Evolutionary conservation across 2,329 filamentous ascomycete species (phyloP).

Genomic region (Ophiostoma tasmaniense): DNA sequence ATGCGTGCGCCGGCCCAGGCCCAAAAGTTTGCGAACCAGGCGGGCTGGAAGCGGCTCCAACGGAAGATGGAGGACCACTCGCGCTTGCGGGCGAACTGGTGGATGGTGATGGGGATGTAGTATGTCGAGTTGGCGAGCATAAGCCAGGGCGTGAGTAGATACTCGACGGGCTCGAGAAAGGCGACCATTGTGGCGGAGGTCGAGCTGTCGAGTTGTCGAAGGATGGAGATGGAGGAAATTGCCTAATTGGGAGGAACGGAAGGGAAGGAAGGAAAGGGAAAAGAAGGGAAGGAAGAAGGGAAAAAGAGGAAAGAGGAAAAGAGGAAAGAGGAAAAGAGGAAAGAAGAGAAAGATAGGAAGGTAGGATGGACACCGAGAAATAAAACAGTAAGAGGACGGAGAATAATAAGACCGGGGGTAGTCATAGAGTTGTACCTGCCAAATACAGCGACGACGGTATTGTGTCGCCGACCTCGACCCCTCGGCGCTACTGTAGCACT

Average conservation of each 20-base stretch:
- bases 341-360: not conserved
- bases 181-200: slow-evolving; percentile 9
- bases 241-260: not conserved
- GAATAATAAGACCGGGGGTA: not conserved
- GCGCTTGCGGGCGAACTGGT: slow-evolving; percentile 31
- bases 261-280: not conserved
- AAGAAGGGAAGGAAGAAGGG: not conserved
- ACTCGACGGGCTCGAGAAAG: slow-evolving; percentile 21
- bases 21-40: slow-evolving; percentile 59
- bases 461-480: not conserved
- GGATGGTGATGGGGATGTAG: slow-evolving; percentile 45
- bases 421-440: not conserved
- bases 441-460: not conserved
- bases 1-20: slow-evolving; percentile 42
- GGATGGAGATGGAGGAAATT: not conserved
- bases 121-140: slow-evolving; percentile 43
- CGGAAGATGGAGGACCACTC: slow-evolving; percentile 34
- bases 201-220: not conserved
- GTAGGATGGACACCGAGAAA: not conserved
- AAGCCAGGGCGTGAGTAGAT: slow-evolving; percentile 40
- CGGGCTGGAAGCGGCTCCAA: slow-evolving; percentile 34
- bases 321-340: not conserved
- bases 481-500: not conserved
- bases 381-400: not conserved
- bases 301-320: not conserved